These are phyloP conservation scores for Larix kaempferi DNA, from an alignment of 75 land plant species.

Conservation along the genomic window DNA sequence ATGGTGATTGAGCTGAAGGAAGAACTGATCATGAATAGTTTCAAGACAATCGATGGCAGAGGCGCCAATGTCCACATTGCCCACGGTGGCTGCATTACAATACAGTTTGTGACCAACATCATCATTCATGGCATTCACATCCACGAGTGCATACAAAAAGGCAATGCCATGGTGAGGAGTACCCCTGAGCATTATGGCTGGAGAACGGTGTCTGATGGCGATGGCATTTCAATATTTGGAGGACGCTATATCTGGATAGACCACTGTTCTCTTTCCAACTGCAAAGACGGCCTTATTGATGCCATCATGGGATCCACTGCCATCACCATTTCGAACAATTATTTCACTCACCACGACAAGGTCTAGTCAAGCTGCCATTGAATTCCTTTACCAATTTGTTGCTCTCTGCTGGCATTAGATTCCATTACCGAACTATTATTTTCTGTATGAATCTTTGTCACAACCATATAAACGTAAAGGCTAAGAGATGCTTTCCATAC, in stretches of 20 bases:
- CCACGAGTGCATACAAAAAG: slow-evolving; percentile 32
- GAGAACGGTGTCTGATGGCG: slow-evolving; percentile 52
- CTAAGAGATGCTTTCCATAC: too few relatives aligned
- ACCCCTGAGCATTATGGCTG: slow-evolving; percentile 51
- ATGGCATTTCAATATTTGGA: slow-evolving; percentile 16
- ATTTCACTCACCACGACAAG: slow-evolving; percentile 28
- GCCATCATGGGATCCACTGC: slow-evolving; percentile 26
- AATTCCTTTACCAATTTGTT: too few relatives aligned
- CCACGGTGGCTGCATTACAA: slow-evolving; percentile 59
- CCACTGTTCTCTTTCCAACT: slow-evolving; percentile 20
- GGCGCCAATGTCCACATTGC: slow-evolving; percentile 71
- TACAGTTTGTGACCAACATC: slow-evolving; percentile 53
- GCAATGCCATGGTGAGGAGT: slow-evolving; percentile 31
- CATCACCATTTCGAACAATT: slow-evolving; percentile 26
- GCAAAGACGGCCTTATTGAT: slow-evolving; percentile 23
- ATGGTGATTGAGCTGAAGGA: slow-evolving; percentile 53
- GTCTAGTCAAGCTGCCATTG: not conserved
- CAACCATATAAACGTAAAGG: too few relatives aligned
- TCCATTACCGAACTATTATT: too few relatives aligned
- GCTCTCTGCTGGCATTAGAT: too few relatives aligned
- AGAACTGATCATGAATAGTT: slow-evolving; percentile 62
- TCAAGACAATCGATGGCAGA: slow-evolving; percentile 69
- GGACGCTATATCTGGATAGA: slow-evolving; percentile 20
- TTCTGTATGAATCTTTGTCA: too few relatives aligned
- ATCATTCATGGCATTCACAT: slow-evolving; percentile 67